phyloP scores from a whole-genome alignment of 2,329 filamentous ascomycete species.

The Dryadomyces quercivorus region DNA sequence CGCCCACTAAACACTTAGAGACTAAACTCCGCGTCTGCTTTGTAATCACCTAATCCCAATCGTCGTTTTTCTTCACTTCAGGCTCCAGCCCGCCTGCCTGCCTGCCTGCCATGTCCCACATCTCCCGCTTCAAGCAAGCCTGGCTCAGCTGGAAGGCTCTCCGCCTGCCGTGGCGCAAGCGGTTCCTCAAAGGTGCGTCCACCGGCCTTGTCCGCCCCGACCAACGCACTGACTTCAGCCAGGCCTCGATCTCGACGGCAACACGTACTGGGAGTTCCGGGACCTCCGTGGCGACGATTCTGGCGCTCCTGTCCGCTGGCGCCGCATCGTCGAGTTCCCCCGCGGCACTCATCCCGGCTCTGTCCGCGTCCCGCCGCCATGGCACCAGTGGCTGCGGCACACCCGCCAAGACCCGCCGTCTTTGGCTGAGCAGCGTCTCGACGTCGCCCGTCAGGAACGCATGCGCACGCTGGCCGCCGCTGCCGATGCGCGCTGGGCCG shows the following conservation, averaged over 20 bases:
- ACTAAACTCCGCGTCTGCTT: too few relatives aligned
- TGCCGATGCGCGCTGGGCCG: conserved; percentile 51
- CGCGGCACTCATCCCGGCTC: conserved; percentile 39
- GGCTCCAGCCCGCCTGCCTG: neutral
- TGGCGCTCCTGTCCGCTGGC: conserved; percentile 31
- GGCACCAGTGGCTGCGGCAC: conserved; percentile 59
- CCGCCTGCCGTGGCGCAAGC: conserved; percentile 50
- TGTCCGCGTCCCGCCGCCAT: conserved; percentile 45
- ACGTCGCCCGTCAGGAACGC: conserved; percentile 38
- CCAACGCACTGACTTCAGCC: too few relatives aligned
- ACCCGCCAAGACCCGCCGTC: conserved; percentile 41
- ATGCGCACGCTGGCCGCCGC: conserved; percentile 45
- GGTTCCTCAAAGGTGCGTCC: conserved; percentile 48
- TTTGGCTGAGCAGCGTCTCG: conserved; percentile 42
- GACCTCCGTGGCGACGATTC: conserved; percentile 29
- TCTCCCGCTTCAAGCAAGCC: conserved; percentile 25
- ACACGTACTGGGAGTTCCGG: conserved; percentile 59
- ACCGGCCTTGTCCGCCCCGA: too few relatives aligned
- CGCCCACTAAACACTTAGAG: too few relatives aligned
- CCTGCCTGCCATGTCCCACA: conserved; percentile 17
- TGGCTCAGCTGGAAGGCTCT: conserved; percentile 54
- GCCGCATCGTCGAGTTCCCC: conserved; percentile 51
- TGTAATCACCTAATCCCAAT: neutral
- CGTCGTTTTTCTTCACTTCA: neutral
- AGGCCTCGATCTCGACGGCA: conserved; percentile 54